Evolutionary conservation across 331 rosid genomes (phyloP).

Genomic region (Cydonia oblonga): DNA sequence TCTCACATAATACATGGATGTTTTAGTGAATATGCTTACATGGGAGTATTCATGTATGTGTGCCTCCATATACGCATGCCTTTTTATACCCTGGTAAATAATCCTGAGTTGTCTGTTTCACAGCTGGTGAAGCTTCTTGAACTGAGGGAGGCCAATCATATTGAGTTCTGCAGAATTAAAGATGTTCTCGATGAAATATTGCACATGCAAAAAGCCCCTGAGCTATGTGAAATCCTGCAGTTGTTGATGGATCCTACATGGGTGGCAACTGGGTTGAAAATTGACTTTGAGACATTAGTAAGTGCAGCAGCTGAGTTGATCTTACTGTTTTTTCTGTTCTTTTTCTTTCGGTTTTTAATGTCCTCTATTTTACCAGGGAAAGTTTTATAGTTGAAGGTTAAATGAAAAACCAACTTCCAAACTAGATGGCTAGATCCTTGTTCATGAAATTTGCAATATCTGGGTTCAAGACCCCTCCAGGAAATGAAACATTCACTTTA

Average conservation of each 20-base stretch:
- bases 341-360: not conserved
- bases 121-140: conserved; percentile 98
- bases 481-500: not conserved
- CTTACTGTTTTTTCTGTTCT: not conserved
- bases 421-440: not conserved
- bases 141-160: conserved; percentile 85
- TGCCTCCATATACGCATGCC: not conserved
- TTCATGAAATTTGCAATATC: not conserved
- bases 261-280: conserved; percentile 82
- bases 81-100: not conserved
- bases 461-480: not conserved
- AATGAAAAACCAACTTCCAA: not conserved
- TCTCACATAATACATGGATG: not conserved
- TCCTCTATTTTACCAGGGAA: not conserved
- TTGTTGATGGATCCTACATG: conserved; percentile 81
- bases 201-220: conserved; percentile 50
- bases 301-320: conserved; percentile 20
- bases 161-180: conserved; percentile 87
- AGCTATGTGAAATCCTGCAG: conserved; percentile 61
- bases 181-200: conserved; percentile 74
- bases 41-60: not conserved
- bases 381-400: not conserved
- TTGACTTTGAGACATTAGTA: conserved; percentile 68
- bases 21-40: not conserved
- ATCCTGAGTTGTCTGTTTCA: conserved; percentile 13